Percentiles rank a stretch among this genome's conserved stretches.
phyloP scores from a whole-genome alignment of 2,329 filamentous ascomycete species.

The Fusarium sulawesiense region DNA sequence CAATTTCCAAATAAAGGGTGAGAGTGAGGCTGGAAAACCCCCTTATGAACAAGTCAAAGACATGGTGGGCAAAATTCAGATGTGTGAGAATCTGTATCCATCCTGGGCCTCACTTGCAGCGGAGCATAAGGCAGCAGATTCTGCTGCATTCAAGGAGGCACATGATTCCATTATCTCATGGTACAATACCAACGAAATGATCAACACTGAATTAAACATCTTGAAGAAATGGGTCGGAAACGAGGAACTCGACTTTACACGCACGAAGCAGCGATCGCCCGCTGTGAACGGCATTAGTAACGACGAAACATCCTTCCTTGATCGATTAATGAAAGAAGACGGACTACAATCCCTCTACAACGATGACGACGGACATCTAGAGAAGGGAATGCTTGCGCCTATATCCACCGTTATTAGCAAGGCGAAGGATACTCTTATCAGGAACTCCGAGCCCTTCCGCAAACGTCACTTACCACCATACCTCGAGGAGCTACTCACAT shows the following conservation, averaged over 20 bases:
- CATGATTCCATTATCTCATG: slow-evolving; percentile 92
- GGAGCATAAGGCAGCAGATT: slow-evolving; percentile 81
- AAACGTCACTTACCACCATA: slow-evolving; percentile 94
- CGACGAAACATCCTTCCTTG: slow-evolving; percentile 95
- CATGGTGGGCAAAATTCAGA: slow-evolving; percentile 89
- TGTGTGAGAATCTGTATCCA: slow-evolving; percentile 86
- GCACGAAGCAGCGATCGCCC: slow-evolving; percentile 75
- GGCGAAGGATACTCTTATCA: slow-evolving; percentile 90
- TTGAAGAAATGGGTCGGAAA: slow-evolving; percentile 98
- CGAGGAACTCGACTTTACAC: slow-evolving; percentile 89
- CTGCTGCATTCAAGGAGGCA: slow-evolving; percentile 80
- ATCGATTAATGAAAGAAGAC: slow-evolving; percentile 94
- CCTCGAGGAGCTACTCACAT: slow-evolving; percentile 92
- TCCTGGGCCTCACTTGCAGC: slow-evolving; percentile 79
- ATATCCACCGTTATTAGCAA: slow-evolving; percentile 91
- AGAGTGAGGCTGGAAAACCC: slow-evolving; percentile 89
- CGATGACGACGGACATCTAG: slow-evolving; percentile 61
- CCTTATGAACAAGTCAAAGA: slow-evolving; percentile 90
- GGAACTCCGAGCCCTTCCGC: slow-evolving; percentile 84
- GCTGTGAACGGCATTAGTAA: slow-evolving; percentile 72
- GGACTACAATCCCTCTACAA: slow-evolving; percentile 92
- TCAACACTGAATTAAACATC: slow-evolving; percentile 93
- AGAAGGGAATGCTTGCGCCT: slow-evolving; percentile 83
- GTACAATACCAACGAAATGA: slow-evolving; percentile 96
- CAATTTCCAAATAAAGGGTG: slow-evolving; percentile 92